Evolutionary conservation across 2,329 filamentous ascomycete species (phyloP), one percentile per base, ranked within the genome.

Genomic region (Hirsutella minnesotensis): DNA sequence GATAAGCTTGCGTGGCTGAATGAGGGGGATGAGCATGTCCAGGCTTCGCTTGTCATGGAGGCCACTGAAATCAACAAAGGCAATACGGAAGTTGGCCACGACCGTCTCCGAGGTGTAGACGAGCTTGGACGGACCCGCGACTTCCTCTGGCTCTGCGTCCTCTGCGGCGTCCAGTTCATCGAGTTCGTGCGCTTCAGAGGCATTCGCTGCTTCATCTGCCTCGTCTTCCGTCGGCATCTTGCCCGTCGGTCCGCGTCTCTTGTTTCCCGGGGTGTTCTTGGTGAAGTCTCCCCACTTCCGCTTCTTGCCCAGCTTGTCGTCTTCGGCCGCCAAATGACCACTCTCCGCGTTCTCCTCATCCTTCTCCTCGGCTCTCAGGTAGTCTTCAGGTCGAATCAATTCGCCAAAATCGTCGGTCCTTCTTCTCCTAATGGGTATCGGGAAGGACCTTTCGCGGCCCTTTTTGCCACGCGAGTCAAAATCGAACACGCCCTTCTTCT

Each of bases 341-440:
- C 50, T 53, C 39, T 81, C 79, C 41, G 81, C 76, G 12, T 76
- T 77, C 34, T 86, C 82, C 16, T 79, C 75, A 45, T 94, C 87
- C 44, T 87, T 81, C 62, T 96, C 92, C 57, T 98, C 92, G 0
- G 89, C 90, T 45, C 89, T 78, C 1, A 95, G 73, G 57, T 90
- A 98, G 49, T 98, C 92, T 59, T 96, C 92, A 0, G 90, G 86
- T 42, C 88, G 79, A 52, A 98, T 95, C 15, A 94, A 67, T 50
- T 98, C 92, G 45, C 92, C 92, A 62, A 92, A 98, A 49, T 95
- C 90, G 56, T 96, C 92, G 24, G 75, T 78, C 40, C 87, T 80
- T 58, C 80, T 84, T 53, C 86, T 74, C 41, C 87, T 80, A 20
- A 89, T 77, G 1, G 89, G 77, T 42, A 94, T 81, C 0, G 92